These are phyloP conservation scores for Diphasiastrum complanatum DNA, from an alignment of 83 land plant species.

Conservation along the genomic window DNA sequence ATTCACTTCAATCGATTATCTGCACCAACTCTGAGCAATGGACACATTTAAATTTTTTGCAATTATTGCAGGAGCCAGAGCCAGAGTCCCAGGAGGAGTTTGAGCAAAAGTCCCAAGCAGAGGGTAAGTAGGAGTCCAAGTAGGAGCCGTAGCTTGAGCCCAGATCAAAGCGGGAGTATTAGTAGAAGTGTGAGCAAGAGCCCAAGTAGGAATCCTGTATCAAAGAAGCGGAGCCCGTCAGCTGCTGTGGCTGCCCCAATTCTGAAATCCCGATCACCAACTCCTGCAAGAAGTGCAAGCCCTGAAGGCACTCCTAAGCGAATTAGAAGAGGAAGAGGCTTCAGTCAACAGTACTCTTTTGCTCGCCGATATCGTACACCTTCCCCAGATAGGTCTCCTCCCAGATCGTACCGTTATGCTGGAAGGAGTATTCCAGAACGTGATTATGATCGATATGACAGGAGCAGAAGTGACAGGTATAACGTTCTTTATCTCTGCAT, in stretches of 20 bases:
- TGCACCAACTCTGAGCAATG: no score
- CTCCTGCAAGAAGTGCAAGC: slow-evolving; percentile 28
- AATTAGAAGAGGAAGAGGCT: slow-evolving; percentile 84
- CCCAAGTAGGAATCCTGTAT: slow-evolving; percentile 33
- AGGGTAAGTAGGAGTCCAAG: slow-evolving; percentile 32
- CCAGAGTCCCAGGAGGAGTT: slow-evolving; percentile 43
- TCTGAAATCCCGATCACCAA: slow-evolving; percentile 40
- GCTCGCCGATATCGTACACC: slow-evolving; percentile 86
- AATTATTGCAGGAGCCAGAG: slow-evolving; percentile 53
- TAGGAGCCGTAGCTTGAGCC: slow-evolving; percentile 37
- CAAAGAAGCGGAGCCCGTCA: slow-evolving; percentile 40
- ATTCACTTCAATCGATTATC: no score
- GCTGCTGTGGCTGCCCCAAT: slow-evolving; percentile 35
- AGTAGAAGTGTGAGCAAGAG: slow-evolving; percentile 24
- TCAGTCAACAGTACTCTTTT: slow-evolving; percentile 78
- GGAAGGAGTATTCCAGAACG: slow-evolving; percentile 17
- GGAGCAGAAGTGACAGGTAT: slow-evolving; percentile 31
- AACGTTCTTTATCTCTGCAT: background rate
- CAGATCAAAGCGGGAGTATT: slow-evolving; percentile 39
- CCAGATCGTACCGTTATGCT: slow-evolving; percentile 56
- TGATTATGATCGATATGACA: slow-evolving; percentile 57
- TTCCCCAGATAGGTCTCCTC: slow-evolving; percentile 79
- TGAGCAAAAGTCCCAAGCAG: slow-evolving; percentile 40
- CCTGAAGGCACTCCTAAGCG: slow-evolving; percentile 84
- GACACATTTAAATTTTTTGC: no score